Base-by-base conservation (phyloP, 768 basidiomycete species). In the Boletus sp. region DNA sequence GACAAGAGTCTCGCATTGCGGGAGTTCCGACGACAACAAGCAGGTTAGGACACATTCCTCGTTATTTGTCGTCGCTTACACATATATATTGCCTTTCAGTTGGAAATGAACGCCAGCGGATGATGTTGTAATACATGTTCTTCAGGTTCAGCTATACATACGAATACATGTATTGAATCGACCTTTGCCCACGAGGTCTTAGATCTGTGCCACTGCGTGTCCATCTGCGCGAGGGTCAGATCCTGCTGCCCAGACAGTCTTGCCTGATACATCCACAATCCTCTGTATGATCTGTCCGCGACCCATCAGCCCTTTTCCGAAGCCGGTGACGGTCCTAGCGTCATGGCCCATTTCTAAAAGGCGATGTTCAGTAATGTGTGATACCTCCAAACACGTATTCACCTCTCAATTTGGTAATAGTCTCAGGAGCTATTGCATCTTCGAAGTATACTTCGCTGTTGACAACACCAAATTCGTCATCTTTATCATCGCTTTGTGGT, bases 211-310 rank as follows among this genome's bases (percentile, higher is more conserved):
- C 18, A 82, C 84, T 36, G 93, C 95, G 66, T 92, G 89, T 14
- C 94, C 94, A 71, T 96, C 94, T 17, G 82, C 90, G 36, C 94
- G 83, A 55, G 83, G 83, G 71, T 99, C 97, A 5, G 90, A 93
- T 7, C 95, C 96, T 24, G 92, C 96, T 1, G 91, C 94, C 97
- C 97, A 98, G 5, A 95, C 89, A n/a, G 80, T 75, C 69, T 74
- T 77, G 14, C 92, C 90, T 30, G 84, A 83, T 47, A 73, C 74
- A 67, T 87, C 82, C 7, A 79, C 75, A 18, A 91, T 71, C 70
- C 82, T 88, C 73, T 96, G 94, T 61, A 98, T 97, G 54, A 98
- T 76, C 75, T 98, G 92, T 6, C 93, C 92, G 2, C 92, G 82
- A 24, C 93, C 92, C 75, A 94, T 78, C 78, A 86, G 78, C 3